Conservation (phyloP, 2,329 filamentous ascomycete species). For the Colletotrichum abscissum region DNA sequence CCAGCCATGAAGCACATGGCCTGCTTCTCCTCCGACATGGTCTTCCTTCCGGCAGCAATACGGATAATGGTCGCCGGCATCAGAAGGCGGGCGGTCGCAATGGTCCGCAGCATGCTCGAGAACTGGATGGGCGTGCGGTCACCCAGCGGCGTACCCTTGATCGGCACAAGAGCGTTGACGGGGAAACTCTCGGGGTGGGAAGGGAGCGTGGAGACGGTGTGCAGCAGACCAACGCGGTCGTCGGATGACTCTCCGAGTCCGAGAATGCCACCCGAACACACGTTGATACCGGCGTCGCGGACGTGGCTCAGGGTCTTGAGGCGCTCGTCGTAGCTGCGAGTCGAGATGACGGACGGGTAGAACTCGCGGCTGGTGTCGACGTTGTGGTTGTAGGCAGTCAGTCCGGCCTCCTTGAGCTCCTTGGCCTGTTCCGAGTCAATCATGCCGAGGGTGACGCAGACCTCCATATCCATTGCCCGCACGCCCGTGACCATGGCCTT, state of each 20-base stretch:
- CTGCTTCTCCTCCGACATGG: constrained; percentile 89
- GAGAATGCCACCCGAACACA: constrained; percentile 90
- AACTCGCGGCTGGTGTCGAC: constrained; percentile 91
- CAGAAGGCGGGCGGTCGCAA: constrained; percentile 84
- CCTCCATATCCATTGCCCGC: constrained; percentile 85
- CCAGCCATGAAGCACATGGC: constrained; percentile 90
- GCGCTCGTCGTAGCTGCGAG: constrained; percentile 87
- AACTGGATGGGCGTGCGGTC: constrained; percentile 80
- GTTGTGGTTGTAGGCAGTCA: constrained; percentile 96
- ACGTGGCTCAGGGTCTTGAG: constrained; percentile 83
- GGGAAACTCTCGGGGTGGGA: constrained; percentile 90
- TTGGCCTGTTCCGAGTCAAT: constrained; percentile 84
- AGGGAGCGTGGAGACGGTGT: constrained; percentile 85
- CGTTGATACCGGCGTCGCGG: constrained; percentile 86
- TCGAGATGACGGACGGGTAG: constrained; percentile 88
- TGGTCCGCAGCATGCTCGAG: constrained; percentile 81
- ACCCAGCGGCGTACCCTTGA: constrained; percentile 88
- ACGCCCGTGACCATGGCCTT: constrained; percentile 88
- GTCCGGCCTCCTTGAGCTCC: constrained; percentile 83
- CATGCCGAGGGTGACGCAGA: constrained; percentile 95
- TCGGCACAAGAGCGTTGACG: constrained; percentile 90
- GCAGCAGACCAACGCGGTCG: constrained; percentile 85
- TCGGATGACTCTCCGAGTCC: constrained; percentile 83
- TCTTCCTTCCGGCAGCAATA: constrained; percentile 85
- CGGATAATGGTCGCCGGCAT: constrained; percentile 90